Base-by-base conservation (phyloP, 192 early-diverging fungal genomes). In the Pilobolus umbonatus region DNA sequence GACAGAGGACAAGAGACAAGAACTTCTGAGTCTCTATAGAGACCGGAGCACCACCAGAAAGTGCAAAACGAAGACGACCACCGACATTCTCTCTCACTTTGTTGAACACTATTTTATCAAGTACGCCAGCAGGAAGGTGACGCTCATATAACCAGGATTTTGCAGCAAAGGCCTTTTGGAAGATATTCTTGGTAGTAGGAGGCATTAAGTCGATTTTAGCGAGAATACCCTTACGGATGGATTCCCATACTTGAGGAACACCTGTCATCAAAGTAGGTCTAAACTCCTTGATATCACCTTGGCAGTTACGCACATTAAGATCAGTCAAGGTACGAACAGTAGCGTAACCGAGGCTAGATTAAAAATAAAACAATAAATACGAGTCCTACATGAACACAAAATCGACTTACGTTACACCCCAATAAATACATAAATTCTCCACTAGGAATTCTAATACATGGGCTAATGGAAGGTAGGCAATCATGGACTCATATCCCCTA, bases 1-100 rank as follows among this genome's bases (percentile, higher is more conserved):
- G 83, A 68, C 88, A 91, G 42, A 96, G 60, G 5, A 80, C 67
- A 21, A 85, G 81, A 2, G 84, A 77, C 46, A 98, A 74, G 55
- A 95, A 94, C 51, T 83, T 75, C 64, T 95, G 93, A 31, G 92
- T 95, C 40, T 91, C 88, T 32, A 66, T 17, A 31, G 88, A 89
- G 62, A 98, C 78, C 39, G 89, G 90, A 19, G 96, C 96, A 58
- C 96, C 94, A 68, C 93, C 94, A 5, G 86, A 85, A 31, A 94
- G 67, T 3, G 86, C 88, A 55, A 85, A 80, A 64, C 85, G 80
- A 45, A 98, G 75, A 34, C 88, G 78, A 39, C 94, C 92, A 61
- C 96, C 96, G 34, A 88, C 88, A 63, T 87, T 85, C 38, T 80
- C 82, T 65, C 84, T 81, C 61, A 96, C 85, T 64, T 83, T 84